Evolutionary conservation across 2,329 filamentous ascomycete species (phyloP).

Genomic region (Sporothrix humicola): DNA sequence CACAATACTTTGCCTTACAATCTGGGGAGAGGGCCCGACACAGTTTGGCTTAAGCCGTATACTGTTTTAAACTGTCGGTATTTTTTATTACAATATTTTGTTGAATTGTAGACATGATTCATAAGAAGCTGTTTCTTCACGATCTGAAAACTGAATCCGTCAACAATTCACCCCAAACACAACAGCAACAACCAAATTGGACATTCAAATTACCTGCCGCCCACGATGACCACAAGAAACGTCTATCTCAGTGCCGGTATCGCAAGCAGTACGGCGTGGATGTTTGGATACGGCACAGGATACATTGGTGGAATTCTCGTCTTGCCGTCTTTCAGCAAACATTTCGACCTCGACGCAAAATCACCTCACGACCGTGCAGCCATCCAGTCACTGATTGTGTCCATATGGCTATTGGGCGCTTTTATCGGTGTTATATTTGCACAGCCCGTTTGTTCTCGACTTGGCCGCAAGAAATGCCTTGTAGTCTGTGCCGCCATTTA

Average conservation of each 20-base stretch:
- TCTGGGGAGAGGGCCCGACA: no score
- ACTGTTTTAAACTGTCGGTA: no score
- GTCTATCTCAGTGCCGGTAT: neutral
- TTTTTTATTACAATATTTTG: no score
- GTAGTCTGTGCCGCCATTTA: neutral
- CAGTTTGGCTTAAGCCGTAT: no score
- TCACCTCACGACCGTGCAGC: neutral
- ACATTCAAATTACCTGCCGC: neutral
- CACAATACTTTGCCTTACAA: no score
- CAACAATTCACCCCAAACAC: no score
- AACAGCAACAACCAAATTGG: no score
- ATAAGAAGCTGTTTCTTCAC: no score
- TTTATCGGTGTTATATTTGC: neutral
- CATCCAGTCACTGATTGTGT: neutral
- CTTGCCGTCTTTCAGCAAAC: neutral
- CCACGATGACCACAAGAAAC: neutral
- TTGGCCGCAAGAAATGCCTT: neutral
- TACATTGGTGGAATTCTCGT: neutral
- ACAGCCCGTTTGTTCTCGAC: neutral
- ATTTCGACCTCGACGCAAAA: neutral
- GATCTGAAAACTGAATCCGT: no score
- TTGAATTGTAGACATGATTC: no score
- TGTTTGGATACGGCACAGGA: neutral
- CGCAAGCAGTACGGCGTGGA: neutral
- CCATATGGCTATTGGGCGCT: neutral